Evolutionary conservation across 2,329 filamentous ascomycete genomes (phyloP).

Genomic region (Fusarium duplospermum): DNA sequence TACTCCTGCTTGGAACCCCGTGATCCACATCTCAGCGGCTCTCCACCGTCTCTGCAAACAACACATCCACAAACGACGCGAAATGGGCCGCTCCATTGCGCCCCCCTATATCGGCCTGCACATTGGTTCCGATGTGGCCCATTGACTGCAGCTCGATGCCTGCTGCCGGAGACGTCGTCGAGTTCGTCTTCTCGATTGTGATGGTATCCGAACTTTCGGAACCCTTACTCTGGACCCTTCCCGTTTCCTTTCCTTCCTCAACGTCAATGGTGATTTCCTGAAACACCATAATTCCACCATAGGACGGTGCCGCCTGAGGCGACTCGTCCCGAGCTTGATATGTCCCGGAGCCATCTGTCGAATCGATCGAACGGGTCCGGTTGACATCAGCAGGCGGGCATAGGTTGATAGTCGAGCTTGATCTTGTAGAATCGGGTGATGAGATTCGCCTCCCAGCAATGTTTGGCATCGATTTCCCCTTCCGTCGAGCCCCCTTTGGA

Average conservation of each 20-base stretch:
- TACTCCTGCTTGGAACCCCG: neutral
- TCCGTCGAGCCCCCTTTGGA: neutral
- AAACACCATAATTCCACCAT: conserved; percentile 71
- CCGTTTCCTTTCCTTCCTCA: conserved; percentile 34
- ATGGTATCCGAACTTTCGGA: conserved; percentile 18
- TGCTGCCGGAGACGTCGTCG: conserved; percentile 16
- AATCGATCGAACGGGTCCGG: conserved; percentile 30
- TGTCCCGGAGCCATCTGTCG: conserved; percentile 22
- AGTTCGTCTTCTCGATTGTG: conserved; percentile 12
- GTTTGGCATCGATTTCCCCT: conserved; percentile 11
- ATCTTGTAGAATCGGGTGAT: conserved; percentile 25
- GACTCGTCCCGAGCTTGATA: conserved; percentile 44
- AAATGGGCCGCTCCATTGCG: conserved; percentile 25
- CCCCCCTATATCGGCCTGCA: conserved; percentile 29
- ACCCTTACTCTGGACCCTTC: conserved; percentile 6
- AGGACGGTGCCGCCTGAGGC: conserved; percentile 29
- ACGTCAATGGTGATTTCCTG: conserved; percentile 70
- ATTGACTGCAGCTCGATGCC: conserved; percentile 42
- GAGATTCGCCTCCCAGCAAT: conserved; percentile 26
- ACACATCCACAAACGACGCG: conserved; percentile 40
- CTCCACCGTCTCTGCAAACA: conserved; percentile 43
- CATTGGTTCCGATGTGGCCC: conserved; percentile 40
- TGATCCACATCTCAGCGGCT: conserved; percentile 21
- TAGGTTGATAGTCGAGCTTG: conserved; percentile 44
- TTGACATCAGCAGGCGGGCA: conserved; percentile 24